These are phyloP conservation scores for Leccinum arenicola DNA, from an alignment of 768 basidiomycete species.

Conservation along the genomic window DNA sequence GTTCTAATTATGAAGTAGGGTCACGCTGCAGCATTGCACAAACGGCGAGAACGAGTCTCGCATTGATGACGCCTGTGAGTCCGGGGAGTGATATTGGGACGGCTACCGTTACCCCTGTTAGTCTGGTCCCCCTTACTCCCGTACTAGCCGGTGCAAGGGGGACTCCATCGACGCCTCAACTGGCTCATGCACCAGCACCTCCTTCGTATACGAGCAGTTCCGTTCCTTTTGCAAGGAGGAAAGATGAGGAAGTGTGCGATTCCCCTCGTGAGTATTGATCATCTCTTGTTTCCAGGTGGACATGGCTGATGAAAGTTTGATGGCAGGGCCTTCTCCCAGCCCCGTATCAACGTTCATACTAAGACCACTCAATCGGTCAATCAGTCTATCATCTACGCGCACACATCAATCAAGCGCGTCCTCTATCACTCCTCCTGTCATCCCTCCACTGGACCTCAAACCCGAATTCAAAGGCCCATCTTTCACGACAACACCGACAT, in stretches of 20 bases:
- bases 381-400: conserved; percentile 60
- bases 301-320: conserved; percentile 4
- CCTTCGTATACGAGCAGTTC: conserved; percentile 21
- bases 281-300: background rate
- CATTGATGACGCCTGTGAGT: conserved; percentile 27
- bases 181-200: conserved; percentile 16
- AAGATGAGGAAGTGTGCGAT: conserved; percentile 29
- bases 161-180: conserved; percentile 9
- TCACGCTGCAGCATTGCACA: conserved; percentile 25
- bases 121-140: conserved; percentile 28
- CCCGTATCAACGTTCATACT: conserved; percentile 55
- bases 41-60: conserved; percentile 35
- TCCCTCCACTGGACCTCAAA: conserved; percentile 58
- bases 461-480: conserved; percentile 46
- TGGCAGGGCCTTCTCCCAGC: conserved; percentile 43
- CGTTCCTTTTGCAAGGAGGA: conserved; percentile 23
- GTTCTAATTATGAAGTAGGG: conserved; percentile 26
- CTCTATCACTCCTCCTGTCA: conserved; percentile 40
- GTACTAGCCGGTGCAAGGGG: conserved; percentile 20
- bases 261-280: conserved; percentile 40
- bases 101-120: conserved; percentile 30
- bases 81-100: conserved; percentile 16
- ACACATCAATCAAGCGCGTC: conserved; percentile 49
- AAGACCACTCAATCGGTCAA: conserved; percentile 62
- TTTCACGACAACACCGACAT: conserved; percentile 29